Evolutionary conservation across 352 stramenopile species (phyloP).

Genomic region (Chrysophaeum taylorii): DNA sequence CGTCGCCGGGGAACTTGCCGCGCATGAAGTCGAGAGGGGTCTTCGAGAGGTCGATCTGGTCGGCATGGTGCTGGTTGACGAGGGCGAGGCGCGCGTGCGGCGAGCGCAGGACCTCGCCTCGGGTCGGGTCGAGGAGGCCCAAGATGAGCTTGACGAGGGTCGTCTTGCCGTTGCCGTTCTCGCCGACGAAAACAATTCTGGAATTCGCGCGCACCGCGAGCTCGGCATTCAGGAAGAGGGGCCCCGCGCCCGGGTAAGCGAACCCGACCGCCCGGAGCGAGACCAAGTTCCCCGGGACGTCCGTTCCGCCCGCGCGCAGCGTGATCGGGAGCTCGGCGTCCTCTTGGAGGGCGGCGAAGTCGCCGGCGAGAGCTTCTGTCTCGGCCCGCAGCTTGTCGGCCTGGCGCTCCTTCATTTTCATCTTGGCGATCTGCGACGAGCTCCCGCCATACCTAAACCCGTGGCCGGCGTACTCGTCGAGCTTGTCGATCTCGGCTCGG

Average conservation of each 20-base stretch:
- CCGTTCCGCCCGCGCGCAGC: constrained; percentile 25
- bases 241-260: constrained; percentile 21
- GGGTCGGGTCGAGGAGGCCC: constrained; percentile 58
- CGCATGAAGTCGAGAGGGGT: constrained; percentile 75
- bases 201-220: constrained; percentile 29
- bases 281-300: constrained; percentile 32
- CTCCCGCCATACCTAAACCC: constrained; percentile 37
- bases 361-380: constrained; percentile 19
- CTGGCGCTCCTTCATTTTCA: constrained; percentile 38
- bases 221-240: constrained; percentile 26
- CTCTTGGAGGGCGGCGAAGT: constrained; percentile 31
- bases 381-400: constrained; percentile 32
- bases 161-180: constrained; percentile 71
- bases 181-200: constrained; percentile 41
- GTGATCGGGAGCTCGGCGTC: constrained; percentile 34
- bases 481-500: constrained; percentile 23
- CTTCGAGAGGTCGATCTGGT: constrained; percentile 66
- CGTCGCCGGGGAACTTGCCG: constrained; percentile 50
- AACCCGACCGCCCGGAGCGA: constrained; percentile 31
- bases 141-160: constrained; percentile 80
- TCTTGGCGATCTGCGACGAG: constrained; percentile 32
- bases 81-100: constrained; percentile 66
- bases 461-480: constrained; percentile 33
- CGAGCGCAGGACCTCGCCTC: constrained; percentile 59
- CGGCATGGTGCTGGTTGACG: constrained; percentile 76